A percentile compares a stretch with the other conserved stretches of the same genome.
Evolutionary conservation across 2,329 filamentous ascomycete species (phyloP).

Genomic region (Fusarium duplospermum): DNA sequence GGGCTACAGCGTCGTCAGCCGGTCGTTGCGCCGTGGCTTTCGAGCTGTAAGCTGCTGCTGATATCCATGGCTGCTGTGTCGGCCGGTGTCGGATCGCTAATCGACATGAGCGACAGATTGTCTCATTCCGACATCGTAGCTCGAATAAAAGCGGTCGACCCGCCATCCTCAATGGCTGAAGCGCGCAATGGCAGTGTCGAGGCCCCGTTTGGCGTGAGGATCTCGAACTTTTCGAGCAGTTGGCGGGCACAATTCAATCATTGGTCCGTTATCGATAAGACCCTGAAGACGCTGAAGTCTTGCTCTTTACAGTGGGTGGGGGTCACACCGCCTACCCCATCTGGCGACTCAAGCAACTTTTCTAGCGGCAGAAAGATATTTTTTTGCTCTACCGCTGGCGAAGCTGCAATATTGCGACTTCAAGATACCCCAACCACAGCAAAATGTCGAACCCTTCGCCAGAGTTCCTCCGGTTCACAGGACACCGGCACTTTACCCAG

Average conservation of each 20-base stretch:
- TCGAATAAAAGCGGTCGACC: slow-evolving; percentile 51
- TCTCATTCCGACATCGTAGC: slow-evolving; percentile 49
- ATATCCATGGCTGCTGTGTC: slow-evolving; percentile 41
- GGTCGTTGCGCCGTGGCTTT: slow-evolving; percentile 33
- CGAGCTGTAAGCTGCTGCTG: slow-evolving; percentile 48
- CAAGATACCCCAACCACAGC: slow-evolving; percentile 38
- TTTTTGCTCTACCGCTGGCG: slow-evolving; percentile 41
- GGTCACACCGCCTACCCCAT: slow-evolving; percentile 48
- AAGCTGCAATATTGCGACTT: slow-evolving; percentile 35
- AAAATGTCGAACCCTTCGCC: slow-evolving; percentile 59
- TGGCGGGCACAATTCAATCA: slow-evolving; percentile 2
- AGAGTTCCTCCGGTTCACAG: slow-evolving; percentile 80
- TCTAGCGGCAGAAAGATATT: slow-evolving; percentile 52
- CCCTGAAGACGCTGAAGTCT: slow-evolving; percentile 13
- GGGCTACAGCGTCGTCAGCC: slow-evolving; percentile 26
- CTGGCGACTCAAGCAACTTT: slow-evolving; percentile 19
- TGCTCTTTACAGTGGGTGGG: slow-evolving; percentile 10
- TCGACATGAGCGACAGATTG: slow-evolving; percentile 54
- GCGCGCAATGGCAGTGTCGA: slow-evolving; percentile 6
- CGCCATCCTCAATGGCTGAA: slow-evolving; percentile 47
- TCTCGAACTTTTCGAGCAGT: slow-evolving; percentile 38
- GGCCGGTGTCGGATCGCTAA: slow-evolving; percentile 45
- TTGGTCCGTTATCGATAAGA: slow-evolving; percentile 49
- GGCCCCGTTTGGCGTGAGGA: slow-evolving; percentile 19
- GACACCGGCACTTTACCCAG: slow-evolving; percentile 83